These are phyloP conservation scores for Annulohypoxylon truncatum DNA, from an alignment of 2,329 filamentous ascomycete species.

Conservation along the genomic window DNA sequence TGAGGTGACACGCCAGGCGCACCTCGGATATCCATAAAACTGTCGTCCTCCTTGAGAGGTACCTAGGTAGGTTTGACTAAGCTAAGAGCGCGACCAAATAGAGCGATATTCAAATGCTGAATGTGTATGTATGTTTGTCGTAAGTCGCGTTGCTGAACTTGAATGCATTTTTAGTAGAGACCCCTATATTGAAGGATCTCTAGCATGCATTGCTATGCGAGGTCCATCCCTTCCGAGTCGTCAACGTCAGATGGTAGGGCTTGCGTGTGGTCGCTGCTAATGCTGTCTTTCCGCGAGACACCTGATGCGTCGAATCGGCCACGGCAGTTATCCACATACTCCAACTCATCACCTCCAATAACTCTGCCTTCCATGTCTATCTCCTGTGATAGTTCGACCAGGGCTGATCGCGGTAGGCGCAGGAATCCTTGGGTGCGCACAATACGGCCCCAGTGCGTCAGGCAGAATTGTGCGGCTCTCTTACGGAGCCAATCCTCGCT, in stretches of 20 bases:
- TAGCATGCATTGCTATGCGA: slow-evolving; percentile 49
- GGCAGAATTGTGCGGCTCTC: slow-evolving; percentile 86
- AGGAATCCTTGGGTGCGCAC: slow-evolving; percentile 91
- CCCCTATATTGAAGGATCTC: not conserved
- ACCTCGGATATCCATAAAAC: slow-evolving; percentile 29
- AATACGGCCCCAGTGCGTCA: slow-evolving; percentile 94
- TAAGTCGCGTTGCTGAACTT: not conserved
- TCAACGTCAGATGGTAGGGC: slow-evolving; percentile 68
- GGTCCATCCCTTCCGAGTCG: slow-evolving; percentile 73
- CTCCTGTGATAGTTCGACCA: slow-evolving; percentile 93
- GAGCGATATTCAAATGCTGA: slow-evolving; percentile 17
- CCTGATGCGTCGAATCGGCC: slow-evolving; percentile 58
- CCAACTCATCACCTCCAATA: slow-evolving; percentile 85
- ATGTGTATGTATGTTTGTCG: not conserved
- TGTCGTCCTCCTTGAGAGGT: not conserved
- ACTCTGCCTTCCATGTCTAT: slow-evolving; percentile 94
- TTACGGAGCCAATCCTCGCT: slow-evolving; percentile 94
- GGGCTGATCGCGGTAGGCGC: slow-evolving; percentile 78
- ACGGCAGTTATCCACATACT: slow-evolving; percentile 65
- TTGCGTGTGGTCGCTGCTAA: slow-evolving; percentile 69
- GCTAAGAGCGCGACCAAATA: slow-evolving; percentile 2
- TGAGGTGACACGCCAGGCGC: slow-evolving; percentile 27
- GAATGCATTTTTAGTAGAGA: not conserved
- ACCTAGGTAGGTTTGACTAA: not conserved
- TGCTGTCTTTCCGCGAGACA: slow-evolving; percentile 66